These are phyloP conservation scores for Hypomyces rosellus DNA, from an alignment of 2,329 filamentous ascomycete species.

Conservation along the genomic window DNA sequence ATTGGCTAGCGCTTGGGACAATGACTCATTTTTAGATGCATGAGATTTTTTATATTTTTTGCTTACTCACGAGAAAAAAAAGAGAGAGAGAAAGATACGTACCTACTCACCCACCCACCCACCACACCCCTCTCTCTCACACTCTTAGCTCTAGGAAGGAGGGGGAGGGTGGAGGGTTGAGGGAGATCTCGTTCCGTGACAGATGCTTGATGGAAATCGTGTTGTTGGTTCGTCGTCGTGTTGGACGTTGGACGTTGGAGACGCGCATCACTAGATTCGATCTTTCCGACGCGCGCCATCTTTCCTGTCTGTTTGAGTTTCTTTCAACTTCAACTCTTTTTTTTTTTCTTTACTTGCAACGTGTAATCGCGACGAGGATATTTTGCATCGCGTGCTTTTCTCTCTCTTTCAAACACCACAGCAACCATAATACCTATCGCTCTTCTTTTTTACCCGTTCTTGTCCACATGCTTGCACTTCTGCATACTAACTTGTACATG, in stretches of 20 bases:
- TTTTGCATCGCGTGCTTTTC: not conserved
- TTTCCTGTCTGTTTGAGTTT: not conserved
- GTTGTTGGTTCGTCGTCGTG: too few relatives aligned
- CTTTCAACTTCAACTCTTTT: not conserved
- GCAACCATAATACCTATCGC: not conserved
- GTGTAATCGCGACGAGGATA: not conserved
- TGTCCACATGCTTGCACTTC: not conserved
- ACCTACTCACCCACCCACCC: too few relatives aligned
- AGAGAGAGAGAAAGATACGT: too few relatives aligned
- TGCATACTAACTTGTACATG: not conserved
- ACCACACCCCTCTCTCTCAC: too few relatives aligned
- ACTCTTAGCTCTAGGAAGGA: too few relatives aligned
- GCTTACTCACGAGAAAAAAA: not conserved
- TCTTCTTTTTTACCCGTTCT: not conserved
- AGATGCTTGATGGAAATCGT: too few relatives aligned
- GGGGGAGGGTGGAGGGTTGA: too few relatives aligned
- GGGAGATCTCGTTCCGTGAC: too few relatives aligned
- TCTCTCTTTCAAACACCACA: not conserved
- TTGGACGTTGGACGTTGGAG: too few relatives aligned
- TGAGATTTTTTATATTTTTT: not conserved
- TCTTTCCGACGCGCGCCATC: not conserved
- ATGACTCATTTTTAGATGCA: slow-evolving; percentile 28
- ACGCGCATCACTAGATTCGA: not conserved
- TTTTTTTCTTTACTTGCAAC: too few relatives aligned
- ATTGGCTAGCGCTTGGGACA: slow-evolving; percentile 26